Evolutionary conservation across 148 eudicot species (phyloP), one percentile per base, ranked within the genome.

Genomic region (Pouteria glomerata): DNA sequence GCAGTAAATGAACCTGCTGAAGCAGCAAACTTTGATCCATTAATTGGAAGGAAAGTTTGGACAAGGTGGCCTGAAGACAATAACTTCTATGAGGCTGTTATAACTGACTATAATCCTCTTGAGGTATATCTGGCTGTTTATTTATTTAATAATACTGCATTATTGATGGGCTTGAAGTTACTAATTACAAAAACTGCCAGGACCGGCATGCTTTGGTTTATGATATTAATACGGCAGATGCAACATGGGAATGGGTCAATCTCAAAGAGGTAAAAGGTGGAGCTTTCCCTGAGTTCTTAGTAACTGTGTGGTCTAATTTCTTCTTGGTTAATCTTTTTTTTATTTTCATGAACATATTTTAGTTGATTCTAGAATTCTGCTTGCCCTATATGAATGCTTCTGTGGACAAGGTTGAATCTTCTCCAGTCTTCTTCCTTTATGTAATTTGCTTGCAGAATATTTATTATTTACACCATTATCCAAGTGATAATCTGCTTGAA

Each of bases 191-290:
- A 63, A 24, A 72, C n/a, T 65, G 71, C 50, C 74, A 87, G 88
- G 89, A 87, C 27, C 78, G 73, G 47, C 91, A 87, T 79, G 85
- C 85, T 62, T 76, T 87, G 56, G 86, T 83, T 18, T 87, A 85
- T 76, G 91, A 85, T 63, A 79, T 74, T 35, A 59, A 71, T 66
- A 85, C 87, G 13, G 72, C 80, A 63, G 75, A 78, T 57, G 91
- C 83, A 81, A 77, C 88, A 65, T 85, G 87, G 83, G 89, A 87
- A 72, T 87, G 91, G 91, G 84, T 87, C 52, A 76, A 87, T 83
- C 87, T 87, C 58, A 85, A 85, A 75, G 85, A 87, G 82, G 91
- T 87, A 75, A 50, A 58, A 71, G 41, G 48, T 48, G 26, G 13
- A 18, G 1, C 42, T 19, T 48, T 47, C 51, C 3, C 19, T 47